Conservation (phyloP, 2,329 filamentous ascomycete species). For the Alternaria solani region DNA sequence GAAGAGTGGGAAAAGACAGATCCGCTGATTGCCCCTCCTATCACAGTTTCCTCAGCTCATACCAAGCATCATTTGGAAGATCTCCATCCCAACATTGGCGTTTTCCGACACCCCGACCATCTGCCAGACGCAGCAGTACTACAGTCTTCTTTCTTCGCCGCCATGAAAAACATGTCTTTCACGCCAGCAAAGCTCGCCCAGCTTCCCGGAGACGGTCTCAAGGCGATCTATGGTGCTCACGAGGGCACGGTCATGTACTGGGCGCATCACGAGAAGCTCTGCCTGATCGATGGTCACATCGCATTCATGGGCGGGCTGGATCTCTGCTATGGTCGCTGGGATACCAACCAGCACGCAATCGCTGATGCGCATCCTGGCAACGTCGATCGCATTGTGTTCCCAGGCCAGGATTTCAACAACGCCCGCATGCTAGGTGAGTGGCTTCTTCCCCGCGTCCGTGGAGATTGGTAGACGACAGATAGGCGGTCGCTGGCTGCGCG, state of each 20-base stretch:
- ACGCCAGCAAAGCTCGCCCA: slow-evolving; percentile 66
- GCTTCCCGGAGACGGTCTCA: slow-evolving; percentile 75
- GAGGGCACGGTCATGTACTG: slow-evolving; percentile 87
- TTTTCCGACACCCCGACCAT: slow-evolving; percentile 92
- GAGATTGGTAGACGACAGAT: neutral
- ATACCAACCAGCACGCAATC: slow-evolving; percentile 86
- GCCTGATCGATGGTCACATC: slow-evolving; percentile 77
- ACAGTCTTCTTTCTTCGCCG: slow-evolving; percentile 64
- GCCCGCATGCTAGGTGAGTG: slow-evolving; percentile 75
- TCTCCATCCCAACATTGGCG: slow-evolving; percentile 82
- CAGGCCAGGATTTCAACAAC: slow-evolving; percentile 94
- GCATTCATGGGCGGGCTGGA: slow-evolving; percentile 94
- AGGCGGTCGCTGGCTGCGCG: neutral
- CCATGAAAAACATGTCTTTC: slow-evolving; percentile 64
- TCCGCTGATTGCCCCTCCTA: slow-evolving; percentile 54
- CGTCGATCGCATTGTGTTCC: slow-evolving; percentile 78
- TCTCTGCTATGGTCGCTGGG: slow-evolving; percentile 84
- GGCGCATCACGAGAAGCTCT: slow-evolving; percentile 94
- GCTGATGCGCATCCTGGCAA: slow-evolving; percentile 83
- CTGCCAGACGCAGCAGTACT: slow-evolving; percentile 75
- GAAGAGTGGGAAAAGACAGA: slow-evolving; percentile 56
- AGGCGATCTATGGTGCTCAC: slow-evolving; percentile 80
- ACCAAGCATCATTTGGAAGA: slow-evolving; percentile 81
- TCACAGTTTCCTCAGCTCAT: slow-evolving; percentile 70
- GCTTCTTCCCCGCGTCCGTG: neutral